Base-by-base conservation (phyloP, 495 filamentous ascomycete genomes). In the Tuber calosporum region DNA sequence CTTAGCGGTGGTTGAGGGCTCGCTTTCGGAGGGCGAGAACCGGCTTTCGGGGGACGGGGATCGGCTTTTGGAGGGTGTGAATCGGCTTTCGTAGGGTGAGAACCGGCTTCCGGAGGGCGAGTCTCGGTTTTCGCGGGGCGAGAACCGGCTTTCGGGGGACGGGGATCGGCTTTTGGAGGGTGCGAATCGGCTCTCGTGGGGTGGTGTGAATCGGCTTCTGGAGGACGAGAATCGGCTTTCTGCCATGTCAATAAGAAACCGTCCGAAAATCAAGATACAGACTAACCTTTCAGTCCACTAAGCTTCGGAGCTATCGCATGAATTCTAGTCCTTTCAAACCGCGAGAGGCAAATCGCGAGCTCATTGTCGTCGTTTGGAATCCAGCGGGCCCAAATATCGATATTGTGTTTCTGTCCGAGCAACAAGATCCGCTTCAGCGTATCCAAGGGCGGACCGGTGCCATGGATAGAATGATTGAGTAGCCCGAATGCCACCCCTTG, bases 191-290 rank as follows among this genome's bases (percentile, higher is more conserved):
- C 53, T 15, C 17, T 15, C 30, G n/a, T n/a, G n/a, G n/a, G n/a
- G n/a, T n/a, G n/a, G n/a, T n/a, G n/a, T n/a, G 53, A 34, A 62
- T 4, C 26, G 26, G 53, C 53, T 62, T 62, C 34, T 13, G 53
- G 53, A 58, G 7, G 9, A 8, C 13, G 48, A 58, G 48, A 58
- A 26, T 30, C 53, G 53, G 53, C 53, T 62, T 62, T 4, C 53
- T 62, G 53, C 13, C 26, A 62, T 62, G 53, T 62, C 53, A 62
- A 62, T 62, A 62, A 62, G 53, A 62, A 62, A 62, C 26, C 4
- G 53, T 62, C 53, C 53, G 53, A 62, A 9, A 62, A 62, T 11
- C 53, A 34, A 34, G 53, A 62, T 34, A 62, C 53, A 62, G 53
- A 62, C 53, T 62, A 34, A 62, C 53, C 53, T 62, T 26, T 5